phyloP scores from a whole-genome alignment of 2,329 filamentous ascomycete species.

The Eutypella sp. region DNA sequence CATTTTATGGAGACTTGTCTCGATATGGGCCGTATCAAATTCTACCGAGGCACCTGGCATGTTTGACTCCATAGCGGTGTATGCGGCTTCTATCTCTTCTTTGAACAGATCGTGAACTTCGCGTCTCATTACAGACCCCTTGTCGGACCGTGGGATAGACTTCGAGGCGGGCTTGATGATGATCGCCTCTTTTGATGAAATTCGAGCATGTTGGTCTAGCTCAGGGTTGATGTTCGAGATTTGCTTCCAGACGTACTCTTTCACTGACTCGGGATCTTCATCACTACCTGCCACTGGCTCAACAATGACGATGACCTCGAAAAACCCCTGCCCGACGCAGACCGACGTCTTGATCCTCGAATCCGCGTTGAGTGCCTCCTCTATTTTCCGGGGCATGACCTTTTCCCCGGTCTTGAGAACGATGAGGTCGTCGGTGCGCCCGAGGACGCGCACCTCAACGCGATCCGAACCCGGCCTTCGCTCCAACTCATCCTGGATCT shows the following conservation, averaged over 20 bases:
- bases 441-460: conserved; percentile 23
- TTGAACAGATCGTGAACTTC: conserved; percentile 10
- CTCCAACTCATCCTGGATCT: conserved; percentile 29
- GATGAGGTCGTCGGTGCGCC: conserved; percentile 27
- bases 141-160: conserved; percentile 13
- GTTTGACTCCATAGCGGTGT: conserved; percentile 10
- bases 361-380: conserved; percentile 5
- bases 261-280: neutral
- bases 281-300: conserved; percentile 2
- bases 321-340: conserved; percentile 11
- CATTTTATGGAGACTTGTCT: conserved; percentile 8
- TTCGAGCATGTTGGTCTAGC: conserved; percentile 14
- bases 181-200: conserved; percentile 7
- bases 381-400: conserved; percentile 10
- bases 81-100: conserved; percentile 16
- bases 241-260: conserved; percentile 8
- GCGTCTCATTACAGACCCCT: conserved; percentile 13
- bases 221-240: conserved; percentile 7
- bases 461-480: conserved; percentile 14
- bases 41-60: neutral
- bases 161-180: conserved; percentile 10
- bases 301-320: conserved; percentile 14
- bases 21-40: conserved; percentile 6
- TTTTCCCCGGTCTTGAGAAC: conserved; percentile 17
- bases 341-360: conserved; percentile 7